A percentile compares a stretch with the other conserved stretches of the same genome.
phyloP scores from a whole-genome alignment of 176 grass and related monocot species.

The Dactylis glomerata region DNA sequence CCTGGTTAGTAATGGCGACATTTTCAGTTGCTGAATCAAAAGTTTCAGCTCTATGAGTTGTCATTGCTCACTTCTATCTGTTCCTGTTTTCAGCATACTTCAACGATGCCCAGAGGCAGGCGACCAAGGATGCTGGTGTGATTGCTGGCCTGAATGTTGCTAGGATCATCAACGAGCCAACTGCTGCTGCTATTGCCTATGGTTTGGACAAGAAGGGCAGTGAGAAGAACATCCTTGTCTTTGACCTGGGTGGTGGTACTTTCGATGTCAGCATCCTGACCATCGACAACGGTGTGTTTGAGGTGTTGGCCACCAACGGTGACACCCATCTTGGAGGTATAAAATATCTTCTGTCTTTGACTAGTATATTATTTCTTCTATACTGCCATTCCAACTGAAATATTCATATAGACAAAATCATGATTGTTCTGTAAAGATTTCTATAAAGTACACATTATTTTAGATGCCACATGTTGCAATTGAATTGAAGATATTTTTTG shows the following conservation, averaged over 20 bases:
- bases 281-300: conserved; percentile 80
- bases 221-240: conserved; percentile 81
- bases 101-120: conserved; percentile 79
- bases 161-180: conserved; percentile 76
- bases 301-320: conserved; percentile 75
- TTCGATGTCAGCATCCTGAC: conserved; percentile 78
- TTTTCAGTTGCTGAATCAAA: neutral
- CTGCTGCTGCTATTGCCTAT: conserved; percentile 79
- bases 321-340: conserved; percentile 89
- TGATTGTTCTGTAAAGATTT: neutral
- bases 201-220: conserved; percentile 73
- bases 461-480: neutral
- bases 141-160: conserved; percentile 68
- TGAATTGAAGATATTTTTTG: neutral
- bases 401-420: neutral
- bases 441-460: neutral
- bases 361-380: neutral
- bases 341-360: neutral
- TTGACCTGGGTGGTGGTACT: conserved; percentile 78
- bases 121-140: conserved; percentile 65
- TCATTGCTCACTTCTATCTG: neutral
- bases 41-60: neutral
- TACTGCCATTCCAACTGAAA: neutral
- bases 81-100: conserved; percentile 50
- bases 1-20: conserved; percentile 37